These are phyloP conservation scores for Didymellaceae sp. DNA, from an alignment of 2,329 filamentous ascomycete genomes.

Conservation along the genomic window DNA sequence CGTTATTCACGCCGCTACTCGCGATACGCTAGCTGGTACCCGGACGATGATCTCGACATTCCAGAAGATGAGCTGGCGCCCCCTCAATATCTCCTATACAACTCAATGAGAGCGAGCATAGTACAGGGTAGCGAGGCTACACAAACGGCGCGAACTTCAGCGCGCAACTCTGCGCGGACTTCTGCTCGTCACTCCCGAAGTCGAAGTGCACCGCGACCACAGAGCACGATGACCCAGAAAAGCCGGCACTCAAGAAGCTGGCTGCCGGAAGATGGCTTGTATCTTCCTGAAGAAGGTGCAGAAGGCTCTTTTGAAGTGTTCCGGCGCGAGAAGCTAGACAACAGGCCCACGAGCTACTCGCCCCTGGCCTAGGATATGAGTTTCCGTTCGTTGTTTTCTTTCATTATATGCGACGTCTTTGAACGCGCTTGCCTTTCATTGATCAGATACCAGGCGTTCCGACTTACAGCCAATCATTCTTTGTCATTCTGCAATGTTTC, in stretches of 20 bases:
- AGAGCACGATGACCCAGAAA: constrained; percentile 23
- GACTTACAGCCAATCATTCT: constrained; percentile 25
- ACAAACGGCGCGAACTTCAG: constrained; percentile 9
- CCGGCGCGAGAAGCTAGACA: constrained; percentile 18
- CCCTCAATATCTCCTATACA: constrained; percentile 6
- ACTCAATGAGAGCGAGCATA: constrained; percentile 16
- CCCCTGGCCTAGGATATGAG: constrained; percentile 19
- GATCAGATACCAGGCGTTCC: constrained; percentile 16
- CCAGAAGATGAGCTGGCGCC: constrained; percentile 1
- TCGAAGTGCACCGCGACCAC: constrained; percentile 7
- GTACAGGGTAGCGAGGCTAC: constrained; percentile 11
- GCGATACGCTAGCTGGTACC: constrained; percentile 11
- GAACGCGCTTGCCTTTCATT: constrained; percentile 11
- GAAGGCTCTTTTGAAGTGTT: constrained; percentile 27
- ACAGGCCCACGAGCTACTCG: constrained; percentile 32
- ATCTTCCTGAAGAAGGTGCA: constrained; percentile 30
- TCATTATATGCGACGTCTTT: constrained; percentile 10
- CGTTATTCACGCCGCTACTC: constrained; percentile 18
- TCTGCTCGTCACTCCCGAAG: constrained; percentile 6
- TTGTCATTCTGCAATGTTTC: neutral
- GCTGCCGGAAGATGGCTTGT: constrained; percentile 34
- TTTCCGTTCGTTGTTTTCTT: neutral
- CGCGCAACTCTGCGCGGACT: constrained; percentile 4
- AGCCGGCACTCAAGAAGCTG: constrained; percentile 30
- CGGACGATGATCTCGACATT: constrained; percentile 11